Percentiles rank a stretch among this genome's conserved stretches.
Evolutionary conservation across 2,329 filamentous ascomycete species (phyloP).

Genomic region (Nannizziopsis barbatae): DNA sequence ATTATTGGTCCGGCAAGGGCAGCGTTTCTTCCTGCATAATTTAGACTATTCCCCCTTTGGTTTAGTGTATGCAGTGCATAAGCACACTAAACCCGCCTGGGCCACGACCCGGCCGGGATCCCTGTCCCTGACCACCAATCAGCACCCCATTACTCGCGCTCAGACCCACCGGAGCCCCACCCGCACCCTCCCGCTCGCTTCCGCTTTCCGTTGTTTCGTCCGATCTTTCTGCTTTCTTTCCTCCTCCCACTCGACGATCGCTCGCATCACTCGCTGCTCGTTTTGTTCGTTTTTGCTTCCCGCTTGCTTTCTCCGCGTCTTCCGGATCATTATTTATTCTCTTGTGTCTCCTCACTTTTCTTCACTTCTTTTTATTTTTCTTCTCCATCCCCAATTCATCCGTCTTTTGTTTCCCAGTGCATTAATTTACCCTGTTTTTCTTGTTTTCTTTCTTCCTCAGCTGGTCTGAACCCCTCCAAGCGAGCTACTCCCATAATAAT

Average conservation of each 20-base stretch:
- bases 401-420: neutral
- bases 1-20: neutral
- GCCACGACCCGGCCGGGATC: neutral
- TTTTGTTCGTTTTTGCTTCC: slow-evolving; percentile 21
- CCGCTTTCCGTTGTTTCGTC: neutral
- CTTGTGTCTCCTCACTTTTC: neutral
- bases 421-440: slow-evolving; percentile 19
- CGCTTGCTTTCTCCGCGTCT: neutral
- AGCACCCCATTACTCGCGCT: slow-evolving; percentile 7
- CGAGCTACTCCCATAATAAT: slow-evolving; percentile 24
- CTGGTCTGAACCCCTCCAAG: slow-evolving; percentile 41
- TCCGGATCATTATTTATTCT: neutral
- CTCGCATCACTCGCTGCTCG: slow-evolving; percentile 18
- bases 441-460: slow-evolving; percentile 44
- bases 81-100: slow-evolving; percentile 2
- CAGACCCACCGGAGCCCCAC: too few species aligned
- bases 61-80: neutral
- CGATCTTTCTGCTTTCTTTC: neutral
- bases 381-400: neutral
- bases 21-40: neutral
- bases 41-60: neutral
- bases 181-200: neutral
- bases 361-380: slow-evolving; percentile 5
- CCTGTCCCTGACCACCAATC: slow-evolving; percentile 8
- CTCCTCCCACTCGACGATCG: neutral